These are phyloP conservation scores for Kernera saxatilis DNA, from an alignment of 345 rosid genomes.

Conservation along the genomic window DNA sequence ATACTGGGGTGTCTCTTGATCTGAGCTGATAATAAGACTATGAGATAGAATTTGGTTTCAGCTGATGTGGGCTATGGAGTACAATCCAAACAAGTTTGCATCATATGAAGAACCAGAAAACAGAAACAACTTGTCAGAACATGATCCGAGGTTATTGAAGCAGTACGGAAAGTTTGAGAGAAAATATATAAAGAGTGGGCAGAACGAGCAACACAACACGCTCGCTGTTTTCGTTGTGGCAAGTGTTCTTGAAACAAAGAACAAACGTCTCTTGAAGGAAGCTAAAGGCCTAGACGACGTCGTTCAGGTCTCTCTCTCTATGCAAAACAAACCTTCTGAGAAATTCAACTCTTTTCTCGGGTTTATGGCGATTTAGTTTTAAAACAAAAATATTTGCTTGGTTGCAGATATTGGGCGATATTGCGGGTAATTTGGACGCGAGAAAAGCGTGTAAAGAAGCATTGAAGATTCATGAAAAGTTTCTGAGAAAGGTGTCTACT, in stretches of 20 bases:
- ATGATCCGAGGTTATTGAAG: conserved; percentile 46
- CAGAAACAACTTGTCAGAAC: conserved; percentile 4
- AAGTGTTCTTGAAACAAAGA: conserved; percentile 81
- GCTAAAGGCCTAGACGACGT: conserved; percentile 87
- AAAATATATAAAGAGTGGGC: conserved; percentile 46
- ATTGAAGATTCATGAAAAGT: conserved; percentile 78
- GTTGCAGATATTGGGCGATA: conserved; percentile 63
- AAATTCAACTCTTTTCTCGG: neutral
- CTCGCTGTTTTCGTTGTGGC: conserved; percentile 82
- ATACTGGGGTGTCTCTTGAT: conserved; percentile 1
- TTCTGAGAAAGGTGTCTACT: conserved; percentile 50
- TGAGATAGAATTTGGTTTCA: conserved; percentile 44
- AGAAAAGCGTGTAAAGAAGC: conserved; percentile 76
- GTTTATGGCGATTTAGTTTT: neutral
- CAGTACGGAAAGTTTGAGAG: conserved; percentile 81
- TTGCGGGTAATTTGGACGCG: conserved; percentile 69
- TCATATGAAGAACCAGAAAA: conserved; percentile 42
- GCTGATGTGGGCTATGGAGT: conserved; percentile 98
- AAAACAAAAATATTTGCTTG: neutral
- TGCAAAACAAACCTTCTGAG: neutral
- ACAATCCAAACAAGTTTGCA: conserved; percentile 71
- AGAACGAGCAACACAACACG: conserved; percentile 40
- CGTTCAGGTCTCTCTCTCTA: conserved; percentile 47
- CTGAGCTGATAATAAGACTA: conserved; percentile 23
- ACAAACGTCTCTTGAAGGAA: conserved; percentile 70